A percentile compares a stretch with the other conserved stretches of the same genome.
phyloP scores from a whole-genome alignment of 1,139 yeast genomes.

The Magnusiomyces magnusii region DNA sequence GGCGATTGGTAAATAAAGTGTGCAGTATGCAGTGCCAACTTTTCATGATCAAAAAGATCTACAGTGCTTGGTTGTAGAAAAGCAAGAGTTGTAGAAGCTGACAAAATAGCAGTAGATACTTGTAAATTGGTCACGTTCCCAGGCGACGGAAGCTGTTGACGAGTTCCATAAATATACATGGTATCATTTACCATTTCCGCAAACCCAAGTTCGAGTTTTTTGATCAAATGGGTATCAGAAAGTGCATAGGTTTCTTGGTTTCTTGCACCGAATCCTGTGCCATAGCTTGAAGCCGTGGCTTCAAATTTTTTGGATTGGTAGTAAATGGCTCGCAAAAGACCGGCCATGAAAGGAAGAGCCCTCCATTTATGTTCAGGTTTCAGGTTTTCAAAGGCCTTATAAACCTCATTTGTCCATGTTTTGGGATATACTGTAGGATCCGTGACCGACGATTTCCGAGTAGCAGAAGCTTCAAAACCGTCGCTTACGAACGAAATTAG shows the following conservation, averaged over 20 bases:
- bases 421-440: slow-evolving; percentile 53
- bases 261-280: slow-evolving; percentile 1
- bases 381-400: slow-evolving; percentile 22
- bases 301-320: background rate
- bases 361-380: slow-evolving; percentile 41
- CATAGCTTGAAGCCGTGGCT: background rate
- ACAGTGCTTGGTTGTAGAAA: background rate
- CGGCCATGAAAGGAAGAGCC: slow-evolving; percentile 49
- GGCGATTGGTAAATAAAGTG: slow-evolving; percentile 12
- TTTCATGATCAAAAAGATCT: background rate
- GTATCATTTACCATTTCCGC: slow-evolving; percentile 2
- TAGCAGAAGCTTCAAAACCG: slow-evolving; percentile 38
- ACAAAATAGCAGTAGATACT: slow-evolving; percentile 5
- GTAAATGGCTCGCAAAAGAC: slow-evolving; percentile 39
- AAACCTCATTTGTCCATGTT: slow-evolving; percentile 43
- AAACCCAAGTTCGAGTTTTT: background rate
- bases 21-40: slow-evolving; percentile 8
- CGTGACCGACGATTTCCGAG: slow-evolving; percentile 49
- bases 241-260: background rate
- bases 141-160: background rate
- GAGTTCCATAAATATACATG: background rate
- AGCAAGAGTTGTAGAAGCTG: slow-evolving; percentile 14
- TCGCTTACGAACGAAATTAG: slow-evolving; percentile 27
- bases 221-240: background rate
- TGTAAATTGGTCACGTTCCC: background rate